Evolutionary conservation across 306 rosid genomes (phyloP), one percentile per base, ranked within the genome.

Genomic region (Dryas alaskensis): DNA sequence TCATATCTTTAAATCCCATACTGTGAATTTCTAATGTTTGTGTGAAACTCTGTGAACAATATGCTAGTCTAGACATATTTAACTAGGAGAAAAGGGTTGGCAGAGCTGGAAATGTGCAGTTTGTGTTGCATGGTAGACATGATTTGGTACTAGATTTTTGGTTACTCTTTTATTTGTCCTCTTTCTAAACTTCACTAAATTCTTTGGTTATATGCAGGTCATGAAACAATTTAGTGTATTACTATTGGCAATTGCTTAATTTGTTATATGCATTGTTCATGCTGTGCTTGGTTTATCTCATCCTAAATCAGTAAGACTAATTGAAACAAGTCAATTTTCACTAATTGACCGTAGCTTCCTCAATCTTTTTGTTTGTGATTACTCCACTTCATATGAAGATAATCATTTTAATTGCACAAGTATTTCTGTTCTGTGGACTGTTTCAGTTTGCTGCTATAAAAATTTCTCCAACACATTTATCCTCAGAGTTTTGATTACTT

Each of bases 251-350:
- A 60, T 31, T 60, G 65, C 4, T 60, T 31, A 25, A 6, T 2
- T 10, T 59, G n/a, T 59, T 59, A 61, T 61, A 61, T 61, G 66
- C 66, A 61, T 39, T 39, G 17, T 10, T 60, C 44, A 60, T 31
- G 65, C 2, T 31, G 65, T 60, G 19, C 45, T 31, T 31, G 17
- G 8, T 60, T 60, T 31, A 31, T 60, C 63, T 10, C 44, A 31
- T 31, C 12, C 12, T 27, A 60, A 31, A n/a, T 60, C 3, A 7
- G 44, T 31, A 5, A 12, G 4, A 60, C 37, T 60, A 16, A 27
- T 27, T 59, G n/a, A 11, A 59, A 59, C 25, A 58, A 22, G 27
- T 11, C 2, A 10, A 54, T 11, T 31, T 60, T 8, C 17, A 31
- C 22, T 46, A 61, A 45, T 22, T 22, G 22, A 0, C 10, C 13